These are phyloP conservation scores for Aspergillus phoenicis DNA, from an alignment of 2,329 filamentous ascomycete species.

Conservation along the genomic window DNA sequence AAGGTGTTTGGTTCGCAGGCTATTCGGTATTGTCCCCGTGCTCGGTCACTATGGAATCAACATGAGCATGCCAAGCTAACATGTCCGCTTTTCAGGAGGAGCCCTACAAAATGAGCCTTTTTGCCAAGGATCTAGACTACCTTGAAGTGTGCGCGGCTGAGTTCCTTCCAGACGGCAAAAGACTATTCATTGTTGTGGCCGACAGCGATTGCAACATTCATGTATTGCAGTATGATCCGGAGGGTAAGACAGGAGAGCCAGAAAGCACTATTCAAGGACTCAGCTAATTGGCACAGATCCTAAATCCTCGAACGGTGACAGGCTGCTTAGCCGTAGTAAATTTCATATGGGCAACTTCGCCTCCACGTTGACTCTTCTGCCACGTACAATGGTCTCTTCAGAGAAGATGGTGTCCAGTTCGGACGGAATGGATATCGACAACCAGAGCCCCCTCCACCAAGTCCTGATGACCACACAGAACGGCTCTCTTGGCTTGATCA, in stretches of 20 bases:
- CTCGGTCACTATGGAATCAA: not conserved
- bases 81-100: conserved; percentile 65
- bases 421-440: conserved; percentile 44
- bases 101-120: conserved; percentile 90
- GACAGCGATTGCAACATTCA: conserved; percentile 87
- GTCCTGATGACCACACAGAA: conserved; percentile 74
- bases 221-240: conserved; percentile 89
- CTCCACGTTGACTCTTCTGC: conserved; percentile 73
- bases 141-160: conserved; percentile 81
- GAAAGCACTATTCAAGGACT: not conserved
- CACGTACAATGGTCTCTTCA: conserved; percentile 60
- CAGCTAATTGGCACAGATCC: conserved; percentile 63
- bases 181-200: conserved; percentile 78
- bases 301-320: conserved; percentile 85
- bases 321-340: conserved; percentile 81
- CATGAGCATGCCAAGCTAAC: conserved; percentile 4
- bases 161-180: conserved; percentile 81
- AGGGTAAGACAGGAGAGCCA: conserved; percentile 63
- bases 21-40: conserved; percentile 65
- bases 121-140: conserved; percentile 80
- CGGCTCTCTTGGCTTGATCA: conserved; percentile 75
- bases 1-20: conserved; percentile 93
- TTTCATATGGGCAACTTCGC: conserved; percentile 85
- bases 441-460: conserved; percentile 44
- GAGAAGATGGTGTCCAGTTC: conserved; percentile 36